Evolutionary conservation across 164 flowering plant species (phyloP), one percentile per base, ranked within the genome.

Genomic region (Macadamia integrifolia): DNA sequence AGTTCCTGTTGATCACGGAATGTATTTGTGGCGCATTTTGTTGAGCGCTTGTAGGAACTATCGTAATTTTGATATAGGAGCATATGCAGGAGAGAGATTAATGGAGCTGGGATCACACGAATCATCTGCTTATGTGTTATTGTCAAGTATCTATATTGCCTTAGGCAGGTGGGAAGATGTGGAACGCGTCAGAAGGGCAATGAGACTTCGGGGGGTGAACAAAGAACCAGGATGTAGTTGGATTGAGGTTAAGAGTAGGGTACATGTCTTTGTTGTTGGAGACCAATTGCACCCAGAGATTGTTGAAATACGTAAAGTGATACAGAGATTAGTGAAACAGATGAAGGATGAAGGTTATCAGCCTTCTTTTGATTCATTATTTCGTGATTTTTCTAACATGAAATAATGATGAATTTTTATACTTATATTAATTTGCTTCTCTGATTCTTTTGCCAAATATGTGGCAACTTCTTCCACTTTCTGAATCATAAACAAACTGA

Each of bases 161-260:
- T 58, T 79, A 66, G 97, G 94, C 17, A 84, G 74, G 72, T 48
- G 76, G 66, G 83, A 81, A 60, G 97, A 91, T 71, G 91, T 84
- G 11, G 87, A 82, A 65, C 75, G 93, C 65, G 90, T 91, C 0
- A 78, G 85, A 66, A 76, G 78, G 56, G 28, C 81, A 71, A 91
- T 89, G 95, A 86, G 77, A 74, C 70, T 61, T 44, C 71, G 82
- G 53, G 88, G 91, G 66, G 84, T 89, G 52, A 78, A 64, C 15
- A 91, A 91, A 78, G 91, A 87, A 62, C 95, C 90, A 11, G 97
- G 97, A 0, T 91, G 91, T 76, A 91, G 97, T 70, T 91, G 97
- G 97, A 82, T 89, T 70, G 90, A 88, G 71, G 68, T 86, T 32
- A 84, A 81, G 80, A 81, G 71, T 71, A 69, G 56, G 58, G 82